Evolutionary conservation across 73 alveolate species (phyloP), one percentile per base, ranked within the genome.

Genomic region (Diophrys appendiculata): DNA sequence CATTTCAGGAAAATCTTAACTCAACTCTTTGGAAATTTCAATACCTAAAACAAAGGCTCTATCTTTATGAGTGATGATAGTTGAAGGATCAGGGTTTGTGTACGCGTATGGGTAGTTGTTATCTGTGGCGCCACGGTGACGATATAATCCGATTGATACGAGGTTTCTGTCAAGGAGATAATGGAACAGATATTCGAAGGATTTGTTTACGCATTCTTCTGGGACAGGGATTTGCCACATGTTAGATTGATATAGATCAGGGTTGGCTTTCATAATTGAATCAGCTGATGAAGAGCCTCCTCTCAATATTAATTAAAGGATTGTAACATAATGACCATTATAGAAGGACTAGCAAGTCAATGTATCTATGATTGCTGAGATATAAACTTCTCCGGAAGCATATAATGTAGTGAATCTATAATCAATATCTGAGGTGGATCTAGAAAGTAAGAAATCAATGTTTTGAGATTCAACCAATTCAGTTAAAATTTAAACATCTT

Each of bases 311-410:
- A 95, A 91, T 78, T 95, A 89, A n/a, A 96, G 86, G 30, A 96
- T 95, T 13, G 99, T 96, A 1, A 96, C 98, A 64, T 95, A 95
- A 77, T 96, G 99, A 30, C 97, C 97, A 82, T 96, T 96, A 84
- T 92, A 96, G 69, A 87, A 96, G 3, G 99, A 93, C 86, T 96
- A 92, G 78, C 99, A 96, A 31, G 99, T 96, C 76, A 96, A 86
- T 18, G 98, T 93, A 86, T 96, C 99, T 29, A 96, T 96, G 31
- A 95, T 93, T 24, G 99, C 93, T 33, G 99, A 93, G 2, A 96
- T 92, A 79, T 96, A 96, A 0, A 96, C 99, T 81, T 96, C 98
- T 65, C 99, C 99, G 0, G 99, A 92, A 53, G 98, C 97, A 74
- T 87, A 93, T 18, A 91, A 94, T 53, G 98, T 93, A 14, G 98